Base-by-base conservation (phyloP, 805 yeast genomes). In the Nakazawaea populi region DNA sequence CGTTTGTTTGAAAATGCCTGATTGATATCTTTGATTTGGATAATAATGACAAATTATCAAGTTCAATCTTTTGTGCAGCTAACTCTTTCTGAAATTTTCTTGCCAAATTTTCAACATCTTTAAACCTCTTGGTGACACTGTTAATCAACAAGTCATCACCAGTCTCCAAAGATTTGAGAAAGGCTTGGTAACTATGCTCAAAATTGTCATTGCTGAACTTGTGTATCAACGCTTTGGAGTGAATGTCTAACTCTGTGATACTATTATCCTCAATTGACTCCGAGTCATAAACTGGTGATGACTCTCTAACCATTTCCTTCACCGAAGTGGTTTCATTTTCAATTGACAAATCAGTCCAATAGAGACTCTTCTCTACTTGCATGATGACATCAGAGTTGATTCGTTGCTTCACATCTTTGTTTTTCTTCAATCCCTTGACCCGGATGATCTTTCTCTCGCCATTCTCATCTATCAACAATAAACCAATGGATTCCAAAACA, bases 101-200 rank as follows among this genome's bases (percentile, higher is more conserved):
- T 2, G 98, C 98, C 58, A 91, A 74, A 5, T 85, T 80, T 63
- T 94, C 98, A 47, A 92, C 95, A 61, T 92, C 98, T 50, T 78
- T 80, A 60, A 94, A 91, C 52, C 99, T 72, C 61, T 85, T 82
- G 38, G 83, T 75, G 3, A 90, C 79, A 11, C 64, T 61, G 38
- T 60, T 63, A 18, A 66, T 58, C 10, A 69, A 52, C 18, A 65
- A 46, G 18, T 57, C 56, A 28, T 55, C 56, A 41, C 63, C 65
- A 28, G 67, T 57, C 24, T 54, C 59, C 48, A 56, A 54, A 73
- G 51, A 74, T 75, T 10, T 60, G 55, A 40, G 66, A 66, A 29
- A 70, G 44, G 8, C 51, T 49, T 28, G 44, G 50, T 37, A 61
- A 38, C 46, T 51, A 4, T 11, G n/a, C 28, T 51, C 53, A 24